Evolutionary conservation across 2,329 filamentous ascomycete genomes (phyloP).

Genomic region (Phyllosticta citrichinensis): DNA sequence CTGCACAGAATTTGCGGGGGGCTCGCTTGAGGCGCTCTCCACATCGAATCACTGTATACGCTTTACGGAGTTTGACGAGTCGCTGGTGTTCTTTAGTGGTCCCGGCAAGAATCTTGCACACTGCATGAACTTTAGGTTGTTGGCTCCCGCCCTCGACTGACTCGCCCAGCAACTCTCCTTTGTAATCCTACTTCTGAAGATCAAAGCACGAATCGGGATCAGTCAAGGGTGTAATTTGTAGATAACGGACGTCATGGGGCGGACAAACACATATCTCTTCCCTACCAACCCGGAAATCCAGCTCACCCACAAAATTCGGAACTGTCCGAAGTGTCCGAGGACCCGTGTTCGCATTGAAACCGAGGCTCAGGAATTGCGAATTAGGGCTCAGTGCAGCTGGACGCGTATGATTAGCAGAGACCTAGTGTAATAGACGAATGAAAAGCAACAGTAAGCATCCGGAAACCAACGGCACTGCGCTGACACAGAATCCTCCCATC

Average conservation of each 20-base stretch:
- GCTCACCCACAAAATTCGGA: not conserved
- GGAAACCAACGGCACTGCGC: not conserved
- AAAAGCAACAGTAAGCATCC: not conserved
- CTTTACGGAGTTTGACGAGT: not conserved
- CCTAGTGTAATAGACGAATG: not conserved
- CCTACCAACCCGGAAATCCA: not conserved
- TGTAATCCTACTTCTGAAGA: not conserved
- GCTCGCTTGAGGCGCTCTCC: not conserved
- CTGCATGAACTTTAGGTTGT: not conserved
- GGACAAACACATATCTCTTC: not conserved
- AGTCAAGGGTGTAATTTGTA: not conserved
- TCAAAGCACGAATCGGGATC: not conserved
- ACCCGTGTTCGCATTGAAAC: not conserved
- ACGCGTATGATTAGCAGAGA: not conserved
- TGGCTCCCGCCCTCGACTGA: not conserved
- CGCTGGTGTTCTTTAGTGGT: not conserved
- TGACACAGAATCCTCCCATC: not conserved
- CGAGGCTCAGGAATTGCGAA: not conserved
- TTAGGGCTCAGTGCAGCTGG: not conserved
- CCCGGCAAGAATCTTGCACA: not conserved
- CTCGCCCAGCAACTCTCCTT: not conserved
- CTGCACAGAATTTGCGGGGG: not conserved
- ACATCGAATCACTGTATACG: not conserved
- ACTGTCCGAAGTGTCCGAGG: not conserved
- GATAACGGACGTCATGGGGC: not conserved